Conservation (phyloP, 139 green algal species). For the Chlamydomonas urium region DNA sequence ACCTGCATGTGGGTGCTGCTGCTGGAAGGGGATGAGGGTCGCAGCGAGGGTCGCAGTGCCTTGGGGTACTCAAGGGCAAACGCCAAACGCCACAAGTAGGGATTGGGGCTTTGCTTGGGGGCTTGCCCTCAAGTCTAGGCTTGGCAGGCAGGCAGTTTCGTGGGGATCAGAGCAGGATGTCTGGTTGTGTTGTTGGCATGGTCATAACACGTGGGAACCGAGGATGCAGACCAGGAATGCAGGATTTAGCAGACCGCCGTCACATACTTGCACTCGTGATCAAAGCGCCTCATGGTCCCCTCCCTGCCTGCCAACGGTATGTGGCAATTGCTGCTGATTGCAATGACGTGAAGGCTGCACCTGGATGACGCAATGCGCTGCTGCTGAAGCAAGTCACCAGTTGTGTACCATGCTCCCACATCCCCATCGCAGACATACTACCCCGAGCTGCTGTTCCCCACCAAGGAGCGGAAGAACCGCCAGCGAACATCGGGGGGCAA, state of each 20-base stretch:
- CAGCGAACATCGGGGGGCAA: neutral
- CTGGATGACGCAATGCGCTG: no score
- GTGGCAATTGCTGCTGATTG: neutral
- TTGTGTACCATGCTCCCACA: neutral
- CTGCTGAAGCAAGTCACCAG: no score
- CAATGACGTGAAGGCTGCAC: neutral
- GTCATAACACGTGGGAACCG: no score
- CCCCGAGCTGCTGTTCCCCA: slow-evolving; percentile 35
- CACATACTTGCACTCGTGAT: neutral
- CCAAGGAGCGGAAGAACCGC: slow-evolving; percentile 28
- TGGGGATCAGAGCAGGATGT: neutral
- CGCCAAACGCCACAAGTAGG: neutral
- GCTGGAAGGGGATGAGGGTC: neutral
- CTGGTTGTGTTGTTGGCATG: no score
- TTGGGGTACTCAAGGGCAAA: neutral
- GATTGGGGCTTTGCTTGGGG: neutral
- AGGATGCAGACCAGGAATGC: no score
- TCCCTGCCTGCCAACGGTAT: neutral
- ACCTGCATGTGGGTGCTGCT: slow-evolving; percentile 26
- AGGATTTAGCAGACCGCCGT: neutral
- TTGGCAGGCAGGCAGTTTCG: neutral
- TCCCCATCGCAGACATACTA: slow-evolving; percentile 27
- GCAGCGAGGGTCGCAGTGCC: neutral
- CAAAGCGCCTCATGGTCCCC: no score
- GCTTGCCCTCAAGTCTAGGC: neutral